Evolutionary conservation across 352 stramenopile species (phyloP), one percentile per base, ranked within the genome.

Genomic region (Pythium monospermum): DNA sequence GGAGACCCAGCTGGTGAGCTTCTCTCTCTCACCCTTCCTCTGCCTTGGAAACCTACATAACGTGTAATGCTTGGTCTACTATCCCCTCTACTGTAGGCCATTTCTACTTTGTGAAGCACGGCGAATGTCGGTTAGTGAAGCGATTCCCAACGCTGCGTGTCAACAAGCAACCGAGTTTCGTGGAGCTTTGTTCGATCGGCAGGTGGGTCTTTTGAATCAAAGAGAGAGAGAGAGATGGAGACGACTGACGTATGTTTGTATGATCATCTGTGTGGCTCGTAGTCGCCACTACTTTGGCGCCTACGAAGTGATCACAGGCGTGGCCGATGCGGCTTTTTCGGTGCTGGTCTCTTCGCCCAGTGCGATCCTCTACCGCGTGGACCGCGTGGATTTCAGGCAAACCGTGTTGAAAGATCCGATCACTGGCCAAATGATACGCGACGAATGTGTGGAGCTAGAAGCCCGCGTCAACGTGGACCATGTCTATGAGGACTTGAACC

Each of bases 341-440:
- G 68, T 80, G 10, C 61, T 89, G 18, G 64, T 85, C n/a, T 70
- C 71, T 13, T 89, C 78, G 0, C 76, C 78, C 1, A 75, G 59
- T 16, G 71, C 69, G 11, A 66, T 80, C 5, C 49, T 89, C 39
- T 89, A 86, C 45, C 71, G 76, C 10, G 51, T 89, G 7, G 78
- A 89, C 38, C 75, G 78, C n/a, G 63, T 75, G 2, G 78, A 87
- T 35, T 87, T 89, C 31, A 69, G 78, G 10, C 75, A 87, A 44
- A 73, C 69, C 28, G 50, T 82, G 12, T 61, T 87, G 3, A 87
- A 85, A 35, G 78, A 89, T 39, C 0, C 50, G 0, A 40, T 62
- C 23, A 81, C 71, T 0, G 76, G 87, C n/a, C 56, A 74, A 18
- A 40, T 71, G 8, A 49, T 89, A 12, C 59, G 71, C 0, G 49